Base-by-base conservation (phyloP, 352 stramenopile species). In the Pythium vanterpoolii region DNA sequence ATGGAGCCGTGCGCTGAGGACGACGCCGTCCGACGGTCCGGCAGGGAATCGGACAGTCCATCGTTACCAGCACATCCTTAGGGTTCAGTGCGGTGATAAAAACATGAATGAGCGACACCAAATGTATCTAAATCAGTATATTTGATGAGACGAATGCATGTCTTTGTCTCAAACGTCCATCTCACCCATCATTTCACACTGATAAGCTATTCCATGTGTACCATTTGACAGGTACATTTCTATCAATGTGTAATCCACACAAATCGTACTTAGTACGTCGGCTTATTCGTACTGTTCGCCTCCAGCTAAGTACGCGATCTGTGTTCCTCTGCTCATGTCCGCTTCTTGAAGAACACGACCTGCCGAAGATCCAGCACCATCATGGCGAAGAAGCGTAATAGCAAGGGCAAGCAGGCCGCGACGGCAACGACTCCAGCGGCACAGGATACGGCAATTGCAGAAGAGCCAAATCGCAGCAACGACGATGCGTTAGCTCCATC, bases 241-340 rank as follows among this genome's bases (percentile, higher is more conserved):
- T 31, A 27, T 16, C 21, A 46, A n/a, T 23, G 14, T 38, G 39
- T 49, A 21, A 43, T 27, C 57, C 50, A 55, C 26, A 46, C 5
- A 18, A 24, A 21, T 38, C 48, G 39, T 65, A 65, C 31, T 59
- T 59, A 27, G 13, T 6, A 18, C 7, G 7, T n/a, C n/a, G n/a
- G n/a, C n/a, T n/a, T n/a, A n/a, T n/a, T n/a, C n/a, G n/a, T n/a
- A n/a, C n/a, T n/a, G n/a, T n/a, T n/a, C n/a, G n/a, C n/a, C n/a
- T n/a, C n/a, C n/a, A n/a, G n/a, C n/a, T n/a, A 66, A 66, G 59
- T 66, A 60, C 59, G 59, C 51, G 51, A 66, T 66, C 58, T 64
- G 30, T n/a, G 30, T 44, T 42, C 21, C 13, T 10, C 8, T 31
- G 16, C 34, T n/a, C n/a, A n/a, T n/a, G n/a, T n/a, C n/a, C n/a